Base-by-base conservation (phyloP, 2,329 filamentous ascomycete species). In the Zelopaecilomyces penicillatus region DNA sequence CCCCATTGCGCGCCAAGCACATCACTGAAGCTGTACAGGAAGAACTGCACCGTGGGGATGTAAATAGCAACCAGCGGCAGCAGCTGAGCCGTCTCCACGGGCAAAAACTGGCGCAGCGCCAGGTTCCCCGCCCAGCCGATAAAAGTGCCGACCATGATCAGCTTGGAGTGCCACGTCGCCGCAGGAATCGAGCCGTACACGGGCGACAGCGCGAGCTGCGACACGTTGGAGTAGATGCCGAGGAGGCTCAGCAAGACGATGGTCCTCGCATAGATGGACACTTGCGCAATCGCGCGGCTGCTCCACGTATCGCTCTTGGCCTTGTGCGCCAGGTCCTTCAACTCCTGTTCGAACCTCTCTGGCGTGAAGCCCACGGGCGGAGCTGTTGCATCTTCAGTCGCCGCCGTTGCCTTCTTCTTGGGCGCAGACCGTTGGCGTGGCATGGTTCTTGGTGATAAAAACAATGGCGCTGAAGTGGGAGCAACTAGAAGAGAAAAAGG, bases 111-210 rank as follows among this genome's bases (percentile, higher is more conserved):
- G 3, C 57, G 52, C 19, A 86, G 58, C 9, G 73, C 67, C 39
- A 82, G 60, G 58, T 85, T 86, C 28, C 75, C 73, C 6, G 85
- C 75, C 76, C 87, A 87, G 31, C 87, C 88, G 11, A 81, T 63
- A 50, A 89, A 82, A 49, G 81, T 79, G 29, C 79, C 81, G 4
- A 76, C 68, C 54, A 80, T 80, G 50, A 88, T 69, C 48, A 81
- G 74, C 58, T 77, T 76, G 42, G 73, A 67, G 61, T 96, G 91
- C 62, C 83, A 85, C 52, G 83, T 71, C 1, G 78, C 75, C 1
- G 88, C 73, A 1, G 91, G 86, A 33, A 95, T 86, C 11, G 83
- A 81, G 42, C 93, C 93, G 64, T 94, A 97, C 8, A 94, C 85
- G 2, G 93, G 93, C 19, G 88, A 86, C 31, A 97, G 72, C 34